These are phyloP conservation scores for Fusarium sp. DNA, from an alignment of 2,329 filamentous ascomycete species.

Conservation along the genomic window DNA sequence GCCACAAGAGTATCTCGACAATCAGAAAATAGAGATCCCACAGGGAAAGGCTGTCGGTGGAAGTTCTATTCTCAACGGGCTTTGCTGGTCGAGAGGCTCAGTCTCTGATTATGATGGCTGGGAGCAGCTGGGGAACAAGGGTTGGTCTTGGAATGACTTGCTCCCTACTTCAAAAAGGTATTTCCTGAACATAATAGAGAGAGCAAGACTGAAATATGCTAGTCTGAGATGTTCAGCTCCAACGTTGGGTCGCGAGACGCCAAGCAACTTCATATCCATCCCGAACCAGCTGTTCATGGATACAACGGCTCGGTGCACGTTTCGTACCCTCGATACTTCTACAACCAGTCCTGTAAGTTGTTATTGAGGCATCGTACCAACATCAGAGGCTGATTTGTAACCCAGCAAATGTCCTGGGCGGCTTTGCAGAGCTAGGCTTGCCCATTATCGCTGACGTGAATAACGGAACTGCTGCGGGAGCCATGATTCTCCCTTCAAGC, in stretches of 20 bases:
- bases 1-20: slow-evolving; percentile 45
- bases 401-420: slow-evolving; percentile 14
- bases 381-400: background rate
- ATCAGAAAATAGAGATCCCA: slow-evolving; percentile 42
- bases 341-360: slow-evolving; percentile 13
- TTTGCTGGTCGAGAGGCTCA: slow-evolving; percentile 52
- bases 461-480: slow-evolving; percentile 21
- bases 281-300: slow-evolving; percentile 5
- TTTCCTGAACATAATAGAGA: background rate
- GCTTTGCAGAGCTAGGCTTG: slow-evolving; percentile 20
- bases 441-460: slow-evolving; percentile 24
- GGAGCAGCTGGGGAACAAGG: slow-evolving; percentile 57
- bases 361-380: background rate
- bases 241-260: slow-evolving; percentile 7
- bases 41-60: slow-evolving; percentile 54
- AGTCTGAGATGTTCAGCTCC: slow-evolving; percentile 22
- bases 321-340: slow-evolving; percentile 25
- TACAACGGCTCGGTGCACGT: slow-evolving; percentile 22
- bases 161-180: slow-evolving; percentile 58
- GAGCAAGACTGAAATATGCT: background rate
- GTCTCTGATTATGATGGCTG: slow-evolving; percentile 57
- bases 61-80: slow-evolving; percentile 53
- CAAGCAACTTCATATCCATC: slow-evolving; percentile 13
- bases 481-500: slow-evolving; percentile 27
- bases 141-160: slow-evolving; percentile 53